Conservation (phyloP, 768 basidiomycete genomes). For the Mycena belliarum region DNA sequence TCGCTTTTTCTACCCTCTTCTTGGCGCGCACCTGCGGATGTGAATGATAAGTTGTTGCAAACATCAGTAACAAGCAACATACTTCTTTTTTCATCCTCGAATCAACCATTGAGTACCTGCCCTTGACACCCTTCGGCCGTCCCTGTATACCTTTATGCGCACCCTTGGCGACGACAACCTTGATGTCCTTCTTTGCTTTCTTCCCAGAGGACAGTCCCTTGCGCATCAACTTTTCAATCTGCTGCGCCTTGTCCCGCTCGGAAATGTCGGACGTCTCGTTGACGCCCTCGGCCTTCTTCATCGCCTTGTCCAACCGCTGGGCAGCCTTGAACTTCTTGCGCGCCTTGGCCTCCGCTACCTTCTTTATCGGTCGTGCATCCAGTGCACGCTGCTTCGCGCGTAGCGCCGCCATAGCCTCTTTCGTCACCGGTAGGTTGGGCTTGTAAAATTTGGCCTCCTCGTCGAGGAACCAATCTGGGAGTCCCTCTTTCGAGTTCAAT, state of each 20-base stretch:
- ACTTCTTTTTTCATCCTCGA: constrained; percentile 93
- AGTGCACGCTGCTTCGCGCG: constrained; percentile 90
- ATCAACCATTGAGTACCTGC: constrained; percentile 93
- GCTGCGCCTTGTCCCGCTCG: constrained; percentile 93
- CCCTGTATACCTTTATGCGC: constrained; percentile 88
- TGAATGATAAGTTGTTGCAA: constrained; percentile 5
- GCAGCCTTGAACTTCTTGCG: constrained; percentile 91
- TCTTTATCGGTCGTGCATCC: constrained; percentile 97
- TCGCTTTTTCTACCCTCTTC: constrained; percentile 77
- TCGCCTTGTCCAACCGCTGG: constrained; percentile 83
- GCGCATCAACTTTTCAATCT: constrained; percentile 89
- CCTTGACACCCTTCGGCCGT: constrained; percentile 93
- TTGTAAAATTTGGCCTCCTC: constrained; percentile 94
- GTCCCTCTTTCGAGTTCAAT: constrained; percentile 85
- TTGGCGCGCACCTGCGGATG: constrained; percentile 69
- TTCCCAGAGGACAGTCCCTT: constrained; percentile 71
- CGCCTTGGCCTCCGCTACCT: constrained; percentile 97
- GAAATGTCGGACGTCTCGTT: constrained; percentile 85
- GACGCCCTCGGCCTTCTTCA: constrained; percentile 95
- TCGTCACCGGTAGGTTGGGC: constrained; percentile 93
- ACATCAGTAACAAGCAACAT: constrained; percentile 24
- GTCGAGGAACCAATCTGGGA: constrained; percentile 96
- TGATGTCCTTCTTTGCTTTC: constrained; percentile 72
- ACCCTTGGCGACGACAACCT: constrained; percentile 91
- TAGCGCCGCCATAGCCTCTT: constrained; percentile 86